Evolutionary conservation across 257 asterid species (phyloP).

Genomic region (Mentha longifolia): DNA sequence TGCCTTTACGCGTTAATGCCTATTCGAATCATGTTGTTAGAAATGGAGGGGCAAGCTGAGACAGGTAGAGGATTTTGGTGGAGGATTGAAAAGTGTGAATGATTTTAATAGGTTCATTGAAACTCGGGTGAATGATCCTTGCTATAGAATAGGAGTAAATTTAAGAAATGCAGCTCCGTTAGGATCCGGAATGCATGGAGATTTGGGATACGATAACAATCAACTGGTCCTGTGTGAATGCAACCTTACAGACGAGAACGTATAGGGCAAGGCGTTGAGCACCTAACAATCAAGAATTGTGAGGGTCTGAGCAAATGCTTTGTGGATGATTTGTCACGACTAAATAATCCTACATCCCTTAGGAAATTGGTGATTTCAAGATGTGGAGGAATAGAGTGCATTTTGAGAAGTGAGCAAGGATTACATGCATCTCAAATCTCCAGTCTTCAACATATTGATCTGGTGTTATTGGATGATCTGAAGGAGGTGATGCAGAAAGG

Average conservation of each 20-base stretch:
- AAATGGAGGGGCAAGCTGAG: too few relatives aligned
- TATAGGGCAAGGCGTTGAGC: neutral
- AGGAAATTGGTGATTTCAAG: neutral
- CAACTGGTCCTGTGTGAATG: neutral
- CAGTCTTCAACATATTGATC: neutral
- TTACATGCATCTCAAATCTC: neutral
- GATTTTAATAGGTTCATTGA: too few relatives aligned
- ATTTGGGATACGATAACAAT: too few relatives aligned
- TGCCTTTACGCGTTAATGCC: too few relatives aligned
- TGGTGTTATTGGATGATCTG: neutral
- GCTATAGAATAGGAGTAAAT: too few relatives aligned
- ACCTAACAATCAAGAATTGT: neutral
- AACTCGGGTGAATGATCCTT: too few relatives aligned
- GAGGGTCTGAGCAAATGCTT: slow-evolving; percentile 21
- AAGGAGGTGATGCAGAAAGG: neutral
- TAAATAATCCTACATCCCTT: neutral
- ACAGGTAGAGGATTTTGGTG: too few relatives aligned
- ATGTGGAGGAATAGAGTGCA: neutral
- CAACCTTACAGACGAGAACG: neutral
- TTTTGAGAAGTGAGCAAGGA: neutral
- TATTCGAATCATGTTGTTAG: too few relatives aligned
- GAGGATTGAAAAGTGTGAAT: too few relatives aligned
- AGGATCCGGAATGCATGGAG: too few relatives aligned
- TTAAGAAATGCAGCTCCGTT: too few relatives aligned
- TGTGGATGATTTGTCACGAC: neutral